Conservation (phyloP, 23 red algal genomes). For the Gracilaria gracilis region DNA sequence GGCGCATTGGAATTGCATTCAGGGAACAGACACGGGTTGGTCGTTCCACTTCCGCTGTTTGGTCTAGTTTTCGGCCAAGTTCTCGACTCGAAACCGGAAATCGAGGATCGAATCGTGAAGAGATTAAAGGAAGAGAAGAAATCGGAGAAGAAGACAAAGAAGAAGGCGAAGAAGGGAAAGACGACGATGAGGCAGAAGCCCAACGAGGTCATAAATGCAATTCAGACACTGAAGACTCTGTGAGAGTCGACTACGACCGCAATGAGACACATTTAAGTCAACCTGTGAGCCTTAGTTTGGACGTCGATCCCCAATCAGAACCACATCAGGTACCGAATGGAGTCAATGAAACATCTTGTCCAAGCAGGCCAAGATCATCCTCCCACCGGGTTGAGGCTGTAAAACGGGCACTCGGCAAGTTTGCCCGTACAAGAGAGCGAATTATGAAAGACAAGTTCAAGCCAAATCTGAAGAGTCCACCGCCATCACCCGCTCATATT, state of each 20-base stretch:
- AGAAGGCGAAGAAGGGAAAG: not conserved
- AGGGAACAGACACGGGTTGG: slow-evolving; percentile 6
- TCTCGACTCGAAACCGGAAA: not conserved
- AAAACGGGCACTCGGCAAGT: slow-evolving; percentile 45
- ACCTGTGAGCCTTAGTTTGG: not conserved
- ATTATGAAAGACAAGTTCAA: slow-evolving; percentile 42
- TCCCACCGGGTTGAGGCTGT: slow-evolving; percentile 54
- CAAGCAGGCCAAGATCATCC: slow-evolving; percentile 19
- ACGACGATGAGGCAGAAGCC: not conserved
- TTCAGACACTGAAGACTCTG: not conserved
- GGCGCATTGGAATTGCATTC: slow-evolving; percentile 18
- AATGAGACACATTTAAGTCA: slow-evolving; percentile 1
- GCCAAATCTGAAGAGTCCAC: not conserved
- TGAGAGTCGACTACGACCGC: not conserved
- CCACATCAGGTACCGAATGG: not conserved
- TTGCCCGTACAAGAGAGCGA: slow-evolving; percentile 31
- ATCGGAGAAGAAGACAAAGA: not conserved
- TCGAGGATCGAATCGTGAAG: not conserved
- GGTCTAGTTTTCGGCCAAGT: slow-evolving; percentile 18
- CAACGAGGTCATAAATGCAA: not conserved
- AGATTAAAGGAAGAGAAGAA: not conserved
- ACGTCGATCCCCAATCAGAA: not conserved
- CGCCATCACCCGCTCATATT: not conserved
- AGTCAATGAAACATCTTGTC: not conserved
- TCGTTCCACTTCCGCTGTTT: not conserved